Conservation (phyloP, 2,329 filamentous ascomycete genomes). For the Aspergillus novofumigatus region DNA sequence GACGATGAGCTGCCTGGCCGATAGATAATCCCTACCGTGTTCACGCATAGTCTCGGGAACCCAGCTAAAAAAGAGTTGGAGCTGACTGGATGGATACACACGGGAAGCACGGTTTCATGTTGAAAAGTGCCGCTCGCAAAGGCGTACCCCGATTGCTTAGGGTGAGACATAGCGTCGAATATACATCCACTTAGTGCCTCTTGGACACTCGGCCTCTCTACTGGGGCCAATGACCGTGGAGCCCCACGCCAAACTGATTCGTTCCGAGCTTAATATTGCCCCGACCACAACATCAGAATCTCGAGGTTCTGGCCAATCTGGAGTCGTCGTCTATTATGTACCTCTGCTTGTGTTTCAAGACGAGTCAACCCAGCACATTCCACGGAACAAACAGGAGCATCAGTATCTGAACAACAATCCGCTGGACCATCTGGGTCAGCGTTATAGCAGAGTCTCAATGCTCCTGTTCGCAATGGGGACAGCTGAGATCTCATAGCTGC, state of each 20-base stretch:
- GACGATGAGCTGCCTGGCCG: not conserved
- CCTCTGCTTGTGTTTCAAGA: not conserved
- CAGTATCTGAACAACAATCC: not conserved
- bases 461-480: not conserved
- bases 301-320: not conserved
- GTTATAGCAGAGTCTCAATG: not conserved
- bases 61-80: not conserved
- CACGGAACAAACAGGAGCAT: not conserved
- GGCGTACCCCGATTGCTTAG: constrained; percentile 11
- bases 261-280: not conserved
- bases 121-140: constrained; percentile 11
- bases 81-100: not conserved
- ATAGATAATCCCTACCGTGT: not conserved
- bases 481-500: not conserved
- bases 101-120: constrained; percentile 18
- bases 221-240: constrained; percentile 9
- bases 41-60: not conserved
- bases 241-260: not conserved
- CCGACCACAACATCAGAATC: not conserved
- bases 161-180: constrained; percentile 19
- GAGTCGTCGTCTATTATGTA: not conserved
- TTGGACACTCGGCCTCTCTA: constrained; percentile 5
- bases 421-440: not conserved
- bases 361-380: not conserved
- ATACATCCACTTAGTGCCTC: constrained; percentile 7